Evolutionary conservation across 2,329 filamentous ascomycete species (phyloP).

Genomic region (Monosporascus sp.): DNA sequence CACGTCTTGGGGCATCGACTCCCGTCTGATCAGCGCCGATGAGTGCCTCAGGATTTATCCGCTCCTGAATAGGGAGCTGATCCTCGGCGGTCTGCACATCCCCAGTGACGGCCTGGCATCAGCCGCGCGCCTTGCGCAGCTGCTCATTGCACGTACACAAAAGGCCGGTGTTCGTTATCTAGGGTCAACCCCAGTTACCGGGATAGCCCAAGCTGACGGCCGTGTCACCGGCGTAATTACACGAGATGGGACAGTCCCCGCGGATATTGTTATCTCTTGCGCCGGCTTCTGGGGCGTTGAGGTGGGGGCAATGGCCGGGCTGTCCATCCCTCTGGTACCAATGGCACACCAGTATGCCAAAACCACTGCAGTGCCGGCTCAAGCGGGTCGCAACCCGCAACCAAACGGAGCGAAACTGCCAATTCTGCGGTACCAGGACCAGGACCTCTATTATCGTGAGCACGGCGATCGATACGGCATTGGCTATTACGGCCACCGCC

Average conservation of each 20-base stretch:
- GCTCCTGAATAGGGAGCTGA: conserved; percentile 44
- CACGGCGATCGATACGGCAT: conserved; percentile 59
- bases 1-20: conserved; percentile 55
- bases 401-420: conserved; percentile 49
- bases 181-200: conserved; percentile 51
- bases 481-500: conserved; percentile 58
- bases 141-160: conserved; percentile 53
- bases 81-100: conserved; percentile 56
- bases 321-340: conserved; percentile 54
- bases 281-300: conserved; percentile 64
- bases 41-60: conserved; percentile 52
- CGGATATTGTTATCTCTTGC: conserved; percentile 58
- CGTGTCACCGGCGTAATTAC: conserved; percentile 53
- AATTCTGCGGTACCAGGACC: conserved; percentile 58
- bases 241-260: conserved; percentile 41
- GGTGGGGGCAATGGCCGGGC: conserved; percentile 54
- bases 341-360: conserved; percentile 61
- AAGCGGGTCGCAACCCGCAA: conserved; percentile 22
- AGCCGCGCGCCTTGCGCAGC: conserved; percentile 55
- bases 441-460: conserved; percentile 60
- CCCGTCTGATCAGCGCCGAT: conserved; percentile 44
- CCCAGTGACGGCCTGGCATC: conserved; percentile 57
- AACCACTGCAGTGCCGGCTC: conserved; percentile 46
- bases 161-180: conserved; percentile 55
- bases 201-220: conserved; percentile 43